Base-by-base conservation (phyloP, 1,284 basidiomycete genomes). In the Calocybe gambosa region DNA sequence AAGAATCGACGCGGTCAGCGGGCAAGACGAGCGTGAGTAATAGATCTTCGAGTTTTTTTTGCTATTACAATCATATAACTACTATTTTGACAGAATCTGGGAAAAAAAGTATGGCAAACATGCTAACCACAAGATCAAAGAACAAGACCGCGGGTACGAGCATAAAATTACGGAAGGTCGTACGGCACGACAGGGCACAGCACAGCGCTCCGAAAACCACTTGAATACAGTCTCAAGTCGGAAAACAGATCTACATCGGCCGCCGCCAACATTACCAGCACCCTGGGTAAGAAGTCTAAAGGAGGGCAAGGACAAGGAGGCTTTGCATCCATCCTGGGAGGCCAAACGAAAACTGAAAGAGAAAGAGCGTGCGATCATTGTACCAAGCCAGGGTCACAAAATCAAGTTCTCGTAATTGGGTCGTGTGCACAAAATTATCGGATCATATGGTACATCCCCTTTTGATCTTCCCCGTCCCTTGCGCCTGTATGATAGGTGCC, bases 1-100 rank as follows among this genome's bases (percentile, higher is more conserved):
- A 96, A 93, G 73, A 98, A 98, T 57, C 71, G 94, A 42, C 76
- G 93, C 43, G 94, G 94, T 13, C 94, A 98, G 65, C 71, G 92
- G 43, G 94, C 94, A 8, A 74, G 94, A 47, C 77, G 88, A 70
- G 89, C 89, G 90, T 95, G 65, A 77, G 92, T 85, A 5, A 42
- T 26, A 5, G 52, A 29, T 20, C 40, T 6, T 23, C 7, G 21
- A 23, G 37, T 41, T 9, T 42, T 42, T 26, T 38, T 45, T 53
- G 29, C 19, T 20, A 25, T 35, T 46, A 42, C 39, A 46, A 35
- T 54, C 35, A 40, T 42, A 44, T 36, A 25, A 39, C 16, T 40
- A 41, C 13, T 43, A 25, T 19, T 18, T 33, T 13, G 57, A n/a
- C 31, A 96, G 93, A 0, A 94, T 98, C 53, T 97, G 93, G 93